These are phyloP conservation scores for Phytophthora hybrid DNA, from an alignment of 352 stramenopile genomes.

Conservation along the genomic window DNA sequence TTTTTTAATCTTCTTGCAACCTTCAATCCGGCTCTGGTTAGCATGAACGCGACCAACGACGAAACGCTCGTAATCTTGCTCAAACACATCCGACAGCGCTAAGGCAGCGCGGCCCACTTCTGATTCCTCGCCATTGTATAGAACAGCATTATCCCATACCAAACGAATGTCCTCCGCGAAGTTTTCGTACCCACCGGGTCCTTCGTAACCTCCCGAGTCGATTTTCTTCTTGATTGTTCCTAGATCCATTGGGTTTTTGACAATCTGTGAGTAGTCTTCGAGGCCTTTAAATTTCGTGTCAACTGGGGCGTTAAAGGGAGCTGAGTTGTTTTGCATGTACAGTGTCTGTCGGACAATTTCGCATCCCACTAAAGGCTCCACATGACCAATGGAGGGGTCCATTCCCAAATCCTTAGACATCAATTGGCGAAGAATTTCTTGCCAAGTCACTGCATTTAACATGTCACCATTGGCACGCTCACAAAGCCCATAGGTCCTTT, in stretches of 20 bases:
- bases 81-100: conserved; percentile 82
- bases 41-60: conserved; percentile 65
- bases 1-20: conserved; percentile 52
- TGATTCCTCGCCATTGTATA: conserved; percentile 85
- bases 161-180: conserved; percentile 85
- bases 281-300: conserved; percentile 81
- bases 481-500: conserved; percentile 81
- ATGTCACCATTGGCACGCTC: conserved; percentile 75
- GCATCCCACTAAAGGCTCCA: conserved; percentile 78
- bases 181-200: conserved; percentile 53
- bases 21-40: conserved; percentile 68
- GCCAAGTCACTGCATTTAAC: conserved; percentile 84
- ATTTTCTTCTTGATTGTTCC: conserved; percentile 87
- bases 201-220: conserved; percentile 80
- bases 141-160: conserved; percentile 85
- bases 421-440: conserved; percentile 83
- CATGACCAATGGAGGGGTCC: conserved; percentile 74
- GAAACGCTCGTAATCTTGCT: conserved; percentile 85
- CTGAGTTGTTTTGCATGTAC: conserved; percentile 84
- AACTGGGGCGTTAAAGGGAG: conserved; percentile 86
- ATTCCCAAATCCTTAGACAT: conserved; percentile 86
- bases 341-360: conserved; percentile 85
- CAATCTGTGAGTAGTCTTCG: conserved; percentile 85
- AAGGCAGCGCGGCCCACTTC: conserved; percentile 73
- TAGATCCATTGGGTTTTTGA: conserved; percentile 93